Conservation (phyloP, 768 basidiomycete genomes). For the Filobasidium wieringae region DNA sequence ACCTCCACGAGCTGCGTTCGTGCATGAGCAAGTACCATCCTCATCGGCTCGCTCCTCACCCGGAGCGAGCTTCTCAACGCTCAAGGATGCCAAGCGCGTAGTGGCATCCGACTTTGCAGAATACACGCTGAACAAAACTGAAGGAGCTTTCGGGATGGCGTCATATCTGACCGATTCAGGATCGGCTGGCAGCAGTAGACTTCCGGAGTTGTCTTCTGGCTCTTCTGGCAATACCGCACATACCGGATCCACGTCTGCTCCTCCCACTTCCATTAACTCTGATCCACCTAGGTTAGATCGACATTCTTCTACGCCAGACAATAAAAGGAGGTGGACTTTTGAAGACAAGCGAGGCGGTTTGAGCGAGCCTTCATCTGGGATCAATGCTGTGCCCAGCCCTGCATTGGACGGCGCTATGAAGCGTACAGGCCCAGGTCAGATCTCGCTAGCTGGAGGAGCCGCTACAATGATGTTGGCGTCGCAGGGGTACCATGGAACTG, state of each 20-base stretch:
- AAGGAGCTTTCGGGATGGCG: constrained; percentile 4
- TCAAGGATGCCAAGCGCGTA: not conserved
- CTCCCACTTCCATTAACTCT: not conserved
- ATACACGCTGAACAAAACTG: not conserved
- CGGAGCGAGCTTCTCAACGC: not conserved
- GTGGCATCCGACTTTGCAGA: not conserved
- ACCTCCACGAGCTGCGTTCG: not conserved
- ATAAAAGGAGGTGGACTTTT: not conserved
- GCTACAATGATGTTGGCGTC: constrained; percentile 34
- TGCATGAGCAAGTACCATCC: not conserved
- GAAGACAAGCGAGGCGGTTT: not conserved
- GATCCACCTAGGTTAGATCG: not conserved
- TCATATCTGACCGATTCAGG: not conserved
- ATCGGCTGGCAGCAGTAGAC: not conserved
- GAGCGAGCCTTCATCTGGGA: not conserved
- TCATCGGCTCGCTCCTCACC: constrained; percentile 6
- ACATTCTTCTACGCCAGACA: not conserved
- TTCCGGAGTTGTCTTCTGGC: not conserved
- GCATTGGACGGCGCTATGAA: not conserved
- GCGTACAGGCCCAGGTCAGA: constrained; percentile 2
- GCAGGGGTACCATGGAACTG: constrained; percentile 25
- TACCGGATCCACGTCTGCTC: not conserved
- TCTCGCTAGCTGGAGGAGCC: constrained; percentile 10
- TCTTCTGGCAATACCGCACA: not conserved
- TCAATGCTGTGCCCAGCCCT: not conserved